A percentile compares a stretch with the other conserved stretches of the same genome.
These are phyloP conservation scores for Pseudogymnoascus verrucosus DNA, from an alignment of 2,329 filamentous ascomycete species.

Conservation along the genomic window DNA sequence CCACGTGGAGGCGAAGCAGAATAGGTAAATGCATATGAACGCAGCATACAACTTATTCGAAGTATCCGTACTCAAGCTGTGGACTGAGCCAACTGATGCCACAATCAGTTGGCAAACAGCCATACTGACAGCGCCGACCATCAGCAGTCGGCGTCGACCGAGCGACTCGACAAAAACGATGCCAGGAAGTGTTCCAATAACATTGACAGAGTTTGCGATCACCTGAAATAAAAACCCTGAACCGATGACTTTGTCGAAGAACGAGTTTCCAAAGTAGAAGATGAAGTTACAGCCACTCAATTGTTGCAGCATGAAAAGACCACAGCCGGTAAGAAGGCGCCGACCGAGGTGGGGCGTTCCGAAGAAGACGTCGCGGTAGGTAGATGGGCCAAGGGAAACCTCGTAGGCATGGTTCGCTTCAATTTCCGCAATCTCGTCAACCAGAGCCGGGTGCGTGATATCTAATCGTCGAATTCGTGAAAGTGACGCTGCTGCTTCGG, in stretches of 20 bases:
- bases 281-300: constrained; percentile 70
- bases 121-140: constrained; percentile 71
- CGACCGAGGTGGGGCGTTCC: constrained; percentile 59
- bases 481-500: constrained; percentile 26
- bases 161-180: constrained; percentile 67
- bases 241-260: constrained; percentile 55
- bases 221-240: constrained; percentile 63
- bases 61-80: constrained; percentile 20
- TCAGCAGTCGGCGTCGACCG: constrained; percentile 65
- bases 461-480: constrained; percentile 57
- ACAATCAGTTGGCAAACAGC: constrained; percentile 56
- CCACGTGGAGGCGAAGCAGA: constrained; percentile 74
- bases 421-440: constrained; percentile 70
- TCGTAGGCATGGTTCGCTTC: constrained; percentile 70
- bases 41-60: constrained; percentile 54
- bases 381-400: constrained; percentile 53
- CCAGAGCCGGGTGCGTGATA: constrained; percentile 61
- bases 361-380: constrained; percentile 52
- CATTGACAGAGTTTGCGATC: constrained; percentile 71
- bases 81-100: constrained; percentile 51
- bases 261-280: constrained; percentile 69
- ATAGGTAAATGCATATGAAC: constrained; percentile 63
- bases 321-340: constrained; percentile 64
- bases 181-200: constrained; percentile 68
- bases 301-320: constrained; percentile 71